Evolutionary conservation across 202 grass and related monocot genomes (phyloP), one percentile per base, ranked within the genome.

Genomic region (Eragrostis tef): DNA sequence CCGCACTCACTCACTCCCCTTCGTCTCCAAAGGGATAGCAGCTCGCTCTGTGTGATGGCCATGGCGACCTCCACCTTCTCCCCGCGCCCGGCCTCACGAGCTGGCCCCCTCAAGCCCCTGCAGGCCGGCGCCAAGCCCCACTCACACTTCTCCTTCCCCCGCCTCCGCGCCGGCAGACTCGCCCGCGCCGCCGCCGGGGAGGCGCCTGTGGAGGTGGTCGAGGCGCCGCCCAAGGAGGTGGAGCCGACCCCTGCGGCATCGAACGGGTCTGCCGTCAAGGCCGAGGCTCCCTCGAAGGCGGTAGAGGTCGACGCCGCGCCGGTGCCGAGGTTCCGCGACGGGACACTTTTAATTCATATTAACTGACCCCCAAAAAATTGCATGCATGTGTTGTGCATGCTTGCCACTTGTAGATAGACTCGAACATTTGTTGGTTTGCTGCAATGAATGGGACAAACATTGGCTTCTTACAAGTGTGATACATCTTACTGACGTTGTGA

Each of bases 311-410:
- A 67, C 42, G 70, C 47, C 0, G 70, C 27, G 50, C 53, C 65
- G 21, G 10, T 71, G 64, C 80, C 84, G n/a, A 84, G 46, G 81
- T 97, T 97, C 75, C 75, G 79, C 19, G 94, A 97, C 60, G 82
- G 60, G 8, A 89, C 57, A 14, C 22, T 66, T 49, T 67, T 79
- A 12, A 14, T 11, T 60, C 75, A 41, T 43, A 64, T 78, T 41
- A 72, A 60, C 1, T 59, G 39, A 21, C 65, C 17, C 20, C 3
- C 19, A 5, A 3, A 41, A 71, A 34, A 5, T 7, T 60, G 50
- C 42, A 64, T 48, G 22, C 46, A 48, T 2, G 53, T 39, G 25
- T 29, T 4, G 25, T 41, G 26, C 34, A 79, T 47, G 12, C 11
- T 50, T 60, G 77, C 39, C 22, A 22, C 17, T 43, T 56, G 48